Evolutionary conservation across 2,329 filamentous ascomycete species (phyloP), one percentile per base, ranked within the genome.

Genomic region (Xylaria multiplex): DNA sequence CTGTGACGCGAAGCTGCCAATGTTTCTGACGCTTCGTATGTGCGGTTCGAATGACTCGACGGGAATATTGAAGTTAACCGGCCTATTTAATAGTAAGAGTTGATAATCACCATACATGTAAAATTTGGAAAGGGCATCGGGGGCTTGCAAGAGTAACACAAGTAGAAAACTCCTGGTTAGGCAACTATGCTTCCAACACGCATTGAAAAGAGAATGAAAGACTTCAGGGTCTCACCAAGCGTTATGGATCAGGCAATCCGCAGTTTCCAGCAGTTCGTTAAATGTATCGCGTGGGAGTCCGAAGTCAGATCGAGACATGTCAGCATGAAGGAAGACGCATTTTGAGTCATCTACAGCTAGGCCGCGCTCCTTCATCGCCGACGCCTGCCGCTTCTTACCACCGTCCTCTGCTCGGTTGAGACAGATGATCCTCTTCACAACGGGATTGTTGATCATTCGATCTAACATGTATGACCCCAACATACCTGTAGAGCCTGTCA

Each of bases 11-110:
- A 83, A 78, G 61, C 83, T 77, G 24, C 85, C 78, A 5, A 89
- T 74, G 66, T 83, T 82, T 6, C 83, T 80, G 58, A 88, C 80
- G 3, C 82, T 81, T 2, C 80, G 77, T 46, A 88, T 80, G 67
- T 86, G 81, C 0, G 81, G 78, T 69, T 83, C 81, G 62, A 87
- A 88, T 0, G 80, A 83, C 27, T 79, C 76, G 6, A 86, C 65
- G 0, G 80, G 75, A 19, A 85, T 79, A 72, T 83, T 86, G 72
- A 83, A 85, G 73, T 85, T 85, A 75, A 88, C 86, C 0, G 82
- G 82, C 82, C 27, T 27, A 27, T 27, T 27, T 27, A 27, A 27
- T 27, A 3, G 2, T 5, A 3, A 27, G 27, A 27, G 27, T 27
- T 5, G 5, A 27, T 27, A 27, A 27, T 27, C 5, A 5, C 27